Conservation (phyloP, 306 rosid genomes). For the Arachis stenosperma region DNA sequence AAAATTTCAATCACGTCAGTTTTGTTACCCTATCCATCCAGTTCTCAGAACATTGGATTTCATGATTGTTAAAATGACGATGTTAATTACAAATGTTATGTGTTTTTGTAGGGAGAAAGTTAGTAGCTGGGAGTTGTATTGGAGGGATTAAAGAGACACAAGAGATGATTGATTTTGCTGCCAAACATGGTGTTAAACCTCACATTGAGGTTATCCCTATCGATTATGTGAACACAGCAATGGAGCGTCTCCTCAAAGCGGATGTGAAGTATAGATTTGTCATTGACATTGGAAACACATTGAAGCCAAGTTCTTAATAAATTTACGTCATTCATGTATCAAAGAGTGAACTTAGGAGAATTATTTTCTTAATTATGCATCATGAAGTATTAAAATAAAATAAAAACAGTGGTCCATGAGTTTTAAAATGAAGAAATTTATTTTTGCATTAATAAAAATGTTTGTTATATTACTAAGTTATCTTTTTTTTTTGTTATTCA, state of each 20-base stretch:
- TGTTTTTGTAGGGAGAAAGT: constrained; percentile 48
- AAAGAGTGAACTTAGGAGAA: no score
- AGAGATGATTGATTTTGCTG: constrained; percentile 51
- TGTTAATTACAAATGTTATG: not conserved
- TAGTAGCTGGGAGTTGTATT: constrained; percentile 47
- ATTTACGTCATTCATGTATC: not conserved
- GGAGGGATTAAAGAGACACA: constrained; percentile 64
- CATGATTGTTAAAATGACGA: not conserved
- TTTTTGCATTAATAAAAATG: no score
- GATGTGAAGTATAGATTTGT: constrained; percentile 49
- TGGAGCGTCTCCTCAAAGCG: constrained; percentile 41
- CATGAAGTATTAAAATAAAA: no score
- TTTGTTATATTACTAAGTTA: no score
- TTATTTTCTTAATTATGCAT: no score
- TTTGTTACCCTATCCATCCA: no score
- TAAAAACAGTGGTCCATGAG: no score
- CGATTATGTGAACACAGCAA: constrained; percentile 43
- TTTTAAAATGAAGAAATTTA: no score
- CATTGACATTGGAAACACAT: constrained; percentile 43
- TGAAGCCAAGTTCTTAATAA: constrained; percentile 32
- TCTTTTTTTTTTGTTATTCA: no score
- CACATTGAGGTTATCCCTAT: constrained; percentile 43
- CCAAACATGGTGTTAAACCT: constrained; percentile 34
- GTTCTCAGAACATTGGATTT: not conserved
- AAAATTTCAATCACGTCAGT: no score